Conservation (phyloP, 176 grass and related monocot genomes). For the Olyra latifolia region DNA sequence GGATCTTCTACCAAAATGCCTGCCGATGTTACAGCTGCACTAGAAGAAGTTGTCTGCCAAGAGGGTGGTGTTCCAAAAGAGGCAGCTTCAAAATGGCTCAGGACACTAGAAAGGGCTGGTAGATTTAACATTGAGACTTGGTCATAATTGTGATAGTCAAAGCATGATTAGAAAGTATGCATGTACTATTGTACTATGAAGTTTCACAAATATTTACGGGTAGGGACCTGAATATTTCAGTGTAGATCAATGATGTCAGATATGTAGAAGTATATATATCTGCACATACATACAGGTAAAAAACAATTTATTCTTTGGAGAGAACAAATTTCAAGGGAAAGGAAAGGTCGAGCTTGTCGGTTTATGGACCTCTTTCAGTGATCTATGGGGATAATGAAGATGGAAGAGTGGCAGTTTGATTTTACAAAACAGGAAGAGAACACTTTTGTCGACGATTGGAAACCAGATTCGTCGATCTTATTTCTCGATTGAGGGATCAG, state of each 20-base stretch:
- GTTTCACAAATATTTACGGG: neutral
- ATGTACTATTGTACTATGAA: neutral
- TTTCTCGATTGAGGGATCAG: too few species aligned
- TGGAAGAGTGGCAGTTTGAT: neutral
- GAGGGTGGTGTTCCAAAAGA: conserved; percentile 48
- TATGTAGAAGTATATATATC: neutral
- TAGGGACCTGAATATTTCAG: neutral
- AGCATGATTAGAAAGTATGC: neutral
- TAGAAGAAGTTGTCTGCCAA: conserved; percentile 73
- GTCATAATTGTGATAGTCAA: conserved; percentile 46
- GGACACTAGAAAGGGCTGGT: conserved; percentile 60
- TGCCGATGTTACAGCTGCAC: conserved; percentile 64
- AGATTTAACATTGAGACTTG: conserved; percentile 79
- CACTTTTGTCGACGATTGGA: too few species aligned
- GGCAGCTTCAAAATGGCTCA: conserved; percentile 61
- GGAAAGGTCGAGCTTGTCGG: neutral
- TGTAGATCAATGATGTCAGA: neutral
- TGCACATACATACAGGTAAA: conserved; percentile 4
- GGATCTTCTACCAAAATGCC: conserved; percentile 93
- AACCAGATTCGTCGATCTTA: too few species aligned
- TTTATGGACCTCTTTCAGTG: neutral
- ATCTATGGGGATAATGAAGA: neutral
- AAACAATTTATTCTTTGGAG: neutral
- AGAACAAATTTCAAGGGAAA: neutral
- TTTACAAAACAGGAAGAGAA: neutral